phyloP scores from a whole-genome alignment of 176 grass and related monocot species.

The Elymus sibiricus region DNA sequence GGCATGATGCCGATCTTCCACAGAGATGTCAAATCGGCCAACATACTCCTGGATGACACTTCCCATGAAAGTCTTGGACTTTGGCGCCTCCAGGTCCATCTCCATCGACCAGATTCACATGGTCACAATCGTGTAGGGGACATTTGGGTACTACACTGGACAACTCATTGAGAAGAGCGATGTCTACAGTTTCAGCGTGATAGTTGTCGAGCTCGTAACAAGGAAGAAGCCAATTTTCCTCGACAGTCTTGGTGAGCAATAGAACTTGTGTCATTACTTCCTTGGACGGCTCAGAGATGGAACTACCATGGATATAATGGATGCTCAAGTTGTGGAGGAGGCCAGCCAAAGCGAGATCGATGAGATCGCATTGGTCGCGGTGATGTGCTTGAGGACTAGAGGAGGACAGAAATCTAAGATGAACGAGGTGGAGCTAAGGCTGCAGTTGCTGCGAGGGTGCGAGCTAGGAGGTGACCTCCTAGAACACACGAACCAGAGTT shows the following conservation, averaged over 20 bases:
- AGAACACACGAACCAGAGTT: not conserved
- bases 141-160: slow-evolving; percentile 23
- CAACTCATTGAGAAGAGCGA: slow-evolving; percentile 42
- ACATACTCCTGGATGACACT: slow-evolving; percentile 42
- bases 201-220: slow-evolving; percentile 37
- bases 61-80: slow-evolving; percentile 35
- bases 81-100: slow-evolving; percentile 44
- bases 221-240: slow-evolving; percentile 45
- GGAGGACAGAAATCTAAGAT: slow-evolving; percentile 38
- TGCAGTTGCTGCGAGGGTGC: slow-evolving; percentile 28
- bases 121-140: slow-evolving; percentile 40
- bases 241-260: slow-evolving; percentile 2
- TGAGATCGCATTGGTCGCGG: not conserved
- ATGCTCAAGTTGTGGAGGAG: slow-evolving; percentile 38
- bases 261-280: slow-evolving; percentile 37
- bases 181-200: slow-evolving; percentile 49
- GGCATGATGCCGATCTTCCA: slow-evolving; percentile 45
- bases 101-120: slow-evolving; percentile 38
- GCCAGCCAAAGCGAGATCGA: slow-evolving; percentile 21
- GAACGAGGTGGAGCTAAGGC: slow-evolving; percentile 47
- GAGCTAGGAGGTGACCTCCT: not conserved
- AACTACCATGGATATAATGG: slow-evolving; percentile 4
- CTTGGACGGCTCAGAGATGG: not conserved
- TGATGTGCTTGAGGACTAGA: slow-evolving; percentile 34
- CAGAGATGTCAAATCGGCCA: slow-evolving; percentile 47